Conservation (phyloP, 331 rosid genomes). For the Malus hybrid region DNA sequence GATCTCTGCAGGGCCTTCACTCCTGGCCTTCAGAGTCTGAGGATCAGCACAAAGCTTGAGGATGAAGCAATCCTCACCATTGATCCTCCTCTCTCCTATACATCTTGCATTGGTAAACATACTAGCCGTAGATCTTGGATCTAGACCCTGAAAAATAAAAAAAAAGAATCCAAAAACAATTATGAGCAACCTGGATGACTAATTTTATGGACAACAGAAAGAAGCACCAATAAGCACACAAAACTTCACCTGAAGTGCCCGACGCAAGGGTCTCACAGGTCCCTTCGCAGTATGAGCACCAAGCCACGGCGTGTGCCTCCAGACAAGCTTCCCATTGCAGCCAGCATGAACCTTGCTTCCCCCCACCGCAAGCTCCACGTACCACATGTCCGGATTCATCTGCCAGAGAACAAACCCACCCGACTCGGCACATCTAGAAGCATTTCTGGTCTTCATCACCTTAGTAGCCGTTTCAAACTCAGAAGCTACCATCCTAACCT, state of each 20-base stretch:
- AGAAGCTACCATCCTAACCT: constrained; percentile 89
- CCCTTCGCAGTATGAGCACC: constrained; percentile 99
- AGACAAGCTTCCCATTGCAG: constrained; percentile 88
- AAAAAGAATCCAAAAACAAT: background rate
- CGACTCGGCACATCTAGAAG: constrained; percentile 73
- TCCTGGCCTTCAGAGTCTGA: constrained; percentile 77
- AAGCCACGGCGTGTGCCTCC: constrained; percentile 99
- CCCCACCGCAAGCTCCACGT: constrained; percentile 95
- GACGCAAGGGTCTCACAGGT: constrained; percentile 93
- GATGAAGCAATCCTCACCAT: constrained; percentile 95
- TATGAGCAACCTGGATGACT: background rate
- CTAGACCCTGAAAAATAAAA: constrained; percentile 64
- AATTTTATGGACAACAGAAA: background rate
- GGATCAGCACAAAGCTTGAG: constrained; percentile 92
- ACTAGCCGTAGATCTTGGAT: constrained; percentile 91
- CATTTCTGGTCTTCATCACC: constrained; percentile 63
- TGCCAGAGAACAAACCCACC: constrained; percentile 99
- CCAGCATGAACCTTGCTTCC: constrained; percentile 99
- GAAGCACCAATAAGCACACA: background rate
- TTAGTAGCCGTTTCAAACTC: constrained; percentile 91
- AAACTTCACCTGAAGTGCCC: constrained; percentile 81
- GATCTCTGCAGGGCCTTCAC: constrained; percentile 98
- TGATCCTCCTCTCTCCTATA: constrained; percentile 89
- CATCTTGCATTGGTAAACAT: constrained; percentile 88
- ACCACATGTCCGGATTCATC: constrained; percentile 99